Evolutionary conservation across 2,329 filamentous ascomycete genomes (phyloP).

Genomic region (Cercospora berteroae): DNA sequence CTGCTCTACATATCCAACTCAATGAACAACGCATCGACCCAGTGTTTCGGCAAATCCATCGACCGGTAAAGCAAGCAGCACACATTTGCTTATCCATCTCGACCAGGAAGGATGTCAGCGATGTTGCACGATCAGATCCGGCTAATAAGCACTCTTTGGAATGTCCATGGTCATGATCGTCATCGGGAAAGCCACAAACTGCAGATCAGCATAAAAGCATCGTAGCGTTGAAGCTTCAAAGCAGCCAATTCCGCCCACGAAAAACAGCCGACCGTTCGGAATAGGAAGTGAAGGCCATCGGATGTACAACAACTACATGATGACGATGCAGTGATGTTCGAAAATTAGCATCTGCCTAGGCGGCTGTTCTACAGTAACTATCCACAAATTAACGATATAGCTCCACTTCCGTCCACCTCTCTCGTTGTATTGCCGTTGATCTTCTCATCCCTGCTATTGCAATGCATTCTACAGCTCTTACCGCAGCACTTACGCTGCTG

Average conservation of each 20-base stretch:
- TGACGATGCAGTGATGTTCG: not conserved
- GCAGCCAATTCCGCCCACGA: not conserved
- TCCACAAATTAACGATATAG: not conserved
- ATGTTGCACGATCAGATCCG: not conserved
- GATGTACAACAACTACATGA: not conserved
- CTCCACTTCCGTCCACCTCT: not conserved
- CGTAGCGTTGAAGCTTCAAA: conserved; percentile 1
- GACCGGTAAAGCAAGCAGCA: not conserved
- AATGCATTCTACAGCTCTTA: conserved; percentile 1
- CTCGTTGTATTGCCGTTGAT: not conserved
- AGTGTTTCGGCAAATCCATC: not conserved
- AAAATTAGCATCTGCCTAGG: not conserved
- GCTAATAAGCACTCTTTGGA: not conserved
- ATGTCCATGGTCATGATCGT: not conserved
- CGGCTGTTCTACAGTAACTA: not conserved
- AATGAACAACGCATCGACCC: not conserved
- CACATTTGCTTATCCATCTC: not conserved
- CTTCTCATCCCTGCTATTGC: not conserved
- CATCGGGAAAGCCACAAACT: conserved; percentile 4
- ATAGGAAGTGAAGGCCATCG: not conserved
- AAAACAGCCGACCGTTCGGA: not conserved
- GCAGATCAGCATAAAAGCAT: conserved; percentile 5
- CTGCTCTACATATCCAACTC: not conserved
- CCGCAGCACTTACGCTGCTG: not conserved
- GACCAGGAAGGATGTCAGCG: not conserved